Percentiles rank a stretch among this genome's conserved stretches.
These are phyloP conservation scores for Areca catechu DNA, from an alignment of 176 grass and related monocot genomes.

Conservation along the genomic window DNA sequence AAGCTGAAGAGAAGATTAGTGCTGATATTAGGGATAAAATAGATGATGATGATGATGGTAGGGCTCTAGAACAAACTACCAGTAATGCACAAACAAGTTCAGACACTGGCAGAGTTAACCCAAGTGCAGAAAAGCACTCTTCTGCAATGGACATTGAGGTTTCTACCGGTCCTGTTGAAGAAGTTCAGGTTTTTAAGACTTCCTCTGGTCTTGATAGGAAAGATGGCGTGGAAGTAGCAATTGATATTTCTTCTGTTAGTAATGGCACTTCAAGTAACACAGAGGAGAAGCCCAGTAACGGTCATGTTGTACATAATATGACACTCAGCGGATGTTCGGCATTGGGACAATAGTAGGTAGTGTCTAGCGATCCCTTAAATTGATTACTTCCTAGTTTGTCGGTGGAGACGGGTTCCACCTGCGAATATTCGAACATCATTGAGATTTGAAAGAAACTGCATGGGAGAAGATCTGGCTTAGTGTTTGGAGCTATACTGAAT, in stretches of 20 bases:
- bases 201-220: background rate
- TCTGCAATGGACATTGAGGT: background rate
- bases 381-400: no score
- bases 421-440: no score
- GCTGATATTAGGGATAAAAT: background rate
- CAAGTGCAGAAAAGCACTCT: no score
- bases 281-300: background rate
- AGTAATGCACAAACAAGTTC: no score
- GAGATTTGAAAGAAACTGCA: no score
- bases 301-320: background rate
- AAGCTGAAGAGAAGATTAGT: background rate
- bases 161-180: background rate
- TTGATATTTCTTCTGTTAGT: background rate
- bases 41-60: background rate
- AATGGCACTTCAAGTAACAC: background rate
- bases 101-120: no score
- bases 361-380: background rate
- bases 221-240: background rate
- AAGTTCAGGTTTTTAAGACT: background rate
- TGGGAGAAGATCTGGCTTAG: no score
- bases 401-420: no score
- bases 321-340: background rate
- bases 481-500: no score
- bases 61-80: background rate
- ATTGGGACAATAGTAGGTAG: background rate